Conservation (phyloP, 495 filamentous ascomycete genomes). For the Lasiosphaeriaceae sp. region DNA sequence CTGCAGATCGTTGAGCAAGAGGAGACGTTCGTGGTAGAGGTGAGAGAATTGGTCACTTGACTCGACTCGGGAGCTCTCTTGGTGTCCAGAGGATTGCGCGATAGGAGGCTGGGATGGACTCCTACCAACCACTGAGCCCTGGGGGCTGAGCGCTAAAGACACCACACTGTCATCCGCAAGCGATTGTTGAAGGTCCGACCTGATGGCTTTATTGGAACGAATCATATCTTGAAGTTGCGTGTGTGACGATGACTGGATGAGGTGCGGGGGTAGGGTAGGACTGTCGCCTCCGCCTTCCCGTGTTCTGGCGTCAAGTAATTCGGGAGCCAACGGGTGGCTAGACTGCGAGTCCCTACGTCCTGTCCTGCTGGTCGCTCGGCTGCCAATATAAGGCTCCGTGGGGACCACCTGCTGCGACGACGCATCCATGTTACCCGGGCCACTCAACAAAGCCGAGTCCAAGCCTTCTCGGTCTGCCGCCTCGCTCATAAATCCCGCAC, state of each 20-base stretch:
- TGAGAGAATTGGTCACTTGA: conserved; percentile 46
- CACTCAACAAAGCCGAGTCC: conserved; percentile 33
- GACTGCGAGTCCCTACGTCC: conserved; percentile 36
- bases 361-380: conserved; percentile 31
- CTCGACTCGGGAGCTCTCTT: conserved; percentile 3
- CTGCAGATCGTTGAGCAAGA: conserved; percentile 69
- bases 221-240: conserved; percentile 52
- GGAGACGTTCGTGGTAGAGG: conserved; percentile 60
- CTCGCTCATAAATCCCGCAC: conserved; percentile 9
- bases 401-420: not conserved
- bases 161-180: conserved; percentile 47
- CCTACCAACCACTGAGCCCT: conserved; percentile 35
- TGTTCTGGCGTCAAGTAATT: conserved; percentile 36
- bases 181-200: conserved; percentile 49
- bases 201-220: conserved; percentile 47
- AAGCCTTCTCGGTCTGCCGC: conserved; percentile 16
- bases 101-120: conserved; percentile 16
- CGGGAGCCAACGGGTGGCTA: conserved; percentile 35
- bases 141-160: conserved; percentile 42
- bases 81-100: conserved; percentile 10
- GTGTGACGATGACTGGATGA: conserved; percentile 41
- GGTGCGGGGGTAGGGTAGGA: conserved; percentile 50
- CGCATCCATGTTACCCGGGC: conserved; percentile 23
- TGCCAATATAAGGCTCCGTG: not conserved
- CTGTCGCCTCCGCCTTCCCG: conserved; percentile 46